phyloP scores from a whole-genome alignment of 345 rosid genomes.

The Eucalyptus curtisii region DNA sequence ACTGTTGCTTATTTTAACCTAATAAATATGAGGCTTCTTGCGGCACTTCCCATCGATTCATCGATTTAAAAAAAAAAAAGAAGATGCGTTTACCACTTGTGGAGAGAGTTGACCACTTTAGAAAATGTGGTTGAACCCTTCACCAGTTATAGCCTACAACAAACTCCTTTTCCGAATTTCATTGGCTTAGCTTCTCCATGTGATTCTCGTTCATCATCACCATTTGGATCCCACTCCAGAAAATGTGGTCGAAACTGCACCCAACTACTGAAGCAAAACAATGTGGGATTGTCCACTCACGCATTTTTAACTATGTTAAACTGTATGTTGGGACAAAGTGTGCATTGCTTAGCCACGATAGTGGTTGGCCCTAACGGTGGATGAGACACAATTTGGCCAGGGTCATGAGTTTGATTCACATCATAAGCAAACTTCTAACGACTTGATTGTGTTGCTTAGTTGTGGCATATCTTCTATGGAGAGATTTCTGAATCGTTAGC shows the following conservation, averaged over 20 bases:
- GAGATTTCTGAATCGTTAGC: not conserved
- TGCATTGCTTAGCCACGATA: not conserved
- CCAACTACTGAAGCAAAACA: not conserved
- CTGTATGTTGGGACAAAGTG: not conserved
- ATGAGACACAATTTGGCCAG: not conserved
- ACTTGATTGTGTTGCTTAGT: not conserved
- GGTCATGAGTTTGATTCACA: not conserved
- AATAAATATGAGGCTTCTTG: not conserved
- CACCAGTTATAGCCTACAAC: not conserved
- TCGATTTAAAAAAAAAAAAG: no score
- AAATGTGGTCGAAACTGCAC: not conserved
- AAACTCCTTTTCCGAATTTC: not conserved
- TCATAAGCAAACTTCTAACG: not conserved
- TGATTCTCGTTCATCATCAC: not conserved
- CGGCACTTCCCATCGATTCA: not conserved
- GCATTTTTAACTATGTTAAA: no score
- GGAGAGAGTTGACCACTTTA: not conserved
- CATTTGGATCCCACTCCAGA: not conserved
- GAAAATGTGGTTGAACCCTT: not conserved
- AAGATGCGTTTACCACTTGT: not conserved
- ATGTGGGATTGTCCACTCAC: not conserved
- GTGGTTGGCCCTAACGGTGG: not conserved
- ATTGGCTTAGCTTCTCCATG: not conserved
- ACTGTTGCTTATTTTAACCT: not conserved
- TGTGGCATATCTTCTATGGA: rapidly evolving